phyloP scores from a whole-genome alignment of 129 eudicot species.

The Silybum marianum region DNA sequence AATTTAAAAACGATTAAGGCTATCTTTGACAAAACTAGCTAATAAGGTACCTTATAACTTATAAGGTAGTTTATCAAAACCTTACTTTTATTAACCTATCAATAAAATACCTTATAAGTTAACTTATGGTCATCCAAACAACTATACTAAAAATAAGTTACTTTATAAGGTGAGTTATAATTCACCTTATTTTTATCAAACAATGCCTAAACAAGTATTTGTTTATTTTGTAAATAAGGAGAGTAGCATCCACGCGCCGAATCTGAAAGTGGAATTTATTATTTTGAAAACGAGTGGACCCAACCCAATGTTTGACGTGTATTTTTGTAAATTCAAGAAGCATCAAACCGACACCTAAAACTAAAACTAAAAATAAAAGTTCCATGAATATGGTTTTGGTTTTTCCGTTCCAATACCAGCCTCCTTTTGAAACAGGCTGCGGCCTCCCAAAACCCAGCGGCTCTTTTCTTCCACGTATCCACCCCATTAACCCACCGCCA shows the following conservation, averaged over 20 bases:
- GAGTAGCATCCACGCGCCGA: neutral
- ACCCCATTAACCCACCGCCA: slow-evolving; percentile 17
- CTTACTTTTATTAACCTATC: too few relatives aligned
- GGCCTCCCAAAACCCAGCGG: slow-evolving; percentile 51
- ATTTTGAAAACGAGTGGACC: neutral
- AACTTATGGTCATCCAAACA: too few relatives aligned
- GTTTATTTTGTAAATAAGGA: neutral
- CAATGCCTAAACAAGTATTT: too few relatives aligned
- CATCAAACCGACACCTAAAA: slow-evolving; percentile 24
- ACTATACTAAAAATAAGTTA: too few relatives aligned
- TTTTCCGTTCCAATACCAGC: slow-evolving; percentile 28
- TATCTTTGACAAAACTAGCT: too few relatives aligned
- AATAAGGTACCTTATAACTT: too few relatives aligned
- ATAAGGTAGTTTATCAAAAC: too few relatives aligned
- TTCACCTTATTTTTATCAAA: too few relatives aligned
- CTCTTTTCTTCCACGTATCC: slow-evolving; percentile 31
- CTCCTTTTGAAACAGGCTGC: slow-evolving; percentile 54
- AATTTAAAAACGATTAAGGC: too few relatives aligned
- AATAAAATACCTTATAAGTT: too few relatives aligned
- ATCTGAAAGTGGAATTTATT: slow-evolving; percentile 9
- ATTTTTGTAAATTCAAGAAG: slow-evolving; percentile 12
- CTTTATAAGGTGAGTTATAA: too few relatives aligned
- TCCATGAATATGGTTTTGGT: slow-evolving; percentile 62
- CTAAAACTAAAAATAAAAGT: neutral
- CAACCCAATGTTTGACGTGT: neutral